Evolutionary conservation across 306 rosid genomes (phyloP), one percentile per base, ranked within the genome.

Genomic region (Cucurbita ficifolia): DNA sequence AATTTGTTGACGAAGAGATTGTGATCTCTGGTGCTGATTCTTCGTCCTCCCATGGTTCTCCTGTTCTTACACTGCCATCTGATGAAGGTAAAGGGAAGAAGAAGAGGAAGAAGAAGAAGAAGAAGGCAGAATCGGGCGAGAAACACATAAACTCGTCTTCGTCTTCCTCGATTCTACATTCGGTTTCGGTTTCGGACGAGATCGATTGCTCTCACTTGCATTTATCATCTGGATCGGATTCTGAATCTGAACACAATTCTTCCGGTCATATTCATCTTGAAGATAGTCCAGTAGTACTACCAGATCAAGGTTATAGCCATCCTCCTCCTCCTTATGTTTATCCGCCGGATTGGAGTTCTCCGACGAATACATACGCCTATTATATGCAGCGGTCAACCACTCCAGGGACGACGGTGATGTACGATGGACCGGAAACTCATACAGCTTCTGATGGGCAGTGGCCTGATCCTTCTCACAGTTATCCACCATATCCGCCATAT

Each of bases 1-100:
- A 80, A 60, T 95, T 95, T 82, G 86, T 87, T 16, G 97, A 95
- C 19, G 91, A 89, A 63, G 99, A 91, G 83, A 83, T 95, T 64
- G 62, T 87, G 33, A 53, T 82, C 63, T 62, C 81, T 36, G 75
- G 80, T 39, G 61, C 82, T 17, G 79, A 49, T 38, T 76, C 84
- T 21, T 78, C 38, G 0, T 45, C 84, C 54, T 53, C 80, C 42
- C 83, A 83, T 7, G 79, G 76, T 58, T 95, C 99, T 52, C 97
- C 99, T 4, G 88, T 91, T 39, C 92, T 95, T 73, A 89, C 97
- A 57, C 83, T 95, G 79, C 99, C 99, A 3, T 89, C 97, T 2
- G 87, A 88, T 22, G 81, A 81, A 78, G 90, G 73, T 39, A 68
- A 68, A 75, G 91, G 73, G 21, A 68, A 68, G 40, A 82, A 75